These are phyloP conservation scores for Turritis glabra DNA, from an alignment of 345 rosid genomes.

Conservation along the genomic window DNA sequence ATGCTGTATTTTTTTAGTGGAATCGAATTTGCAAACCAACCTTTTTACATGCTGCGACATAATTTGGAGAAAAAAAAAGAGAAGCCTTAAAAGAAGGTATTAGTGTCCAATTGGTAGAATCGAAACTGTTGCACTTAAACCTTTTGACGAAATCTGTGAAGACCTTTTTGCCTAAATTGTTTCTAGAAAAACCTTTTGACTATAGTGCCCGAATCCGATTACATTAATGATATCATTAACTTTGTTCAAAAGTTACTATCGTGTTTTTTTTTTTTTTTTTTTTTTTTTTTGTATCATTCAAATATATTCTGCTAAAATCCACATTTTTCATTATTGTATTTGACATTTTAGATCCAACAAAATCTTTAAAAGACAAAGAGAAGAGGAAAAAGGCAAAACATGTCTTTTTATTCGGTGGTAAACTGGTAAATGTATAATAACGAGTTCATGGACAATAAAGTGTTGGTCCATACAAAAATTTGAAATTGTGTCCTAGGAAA, in stretches of 20 bases:
- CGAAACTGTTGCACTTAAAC: neutral
- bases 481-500: neutral
- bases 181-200: neutral
- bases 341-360: neutral
- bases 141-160: too few species aligned
- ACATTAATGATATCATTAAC: neutral
- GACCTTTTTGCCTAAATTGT: too few species aligned
- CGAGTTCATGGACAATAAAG: neutral
- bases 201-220: neutral
- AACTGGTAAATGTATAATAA: too few species aligned
- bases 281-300: neutral
- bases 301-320: neutral
- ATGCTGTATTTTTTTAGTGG: too few species aligned
- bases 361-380: neutral
- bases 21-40: too few species aligned
- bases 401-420: neutral
- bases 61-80: too few species aligned
- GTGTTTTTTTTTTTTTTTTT: neutral
- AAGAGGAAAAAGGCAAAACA: neutral
- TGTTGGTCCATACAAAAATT: too few species aligned
- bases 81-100: neutral
- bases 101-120: neutral
- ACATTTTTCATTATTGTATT: neutral
- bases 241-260: neutral
- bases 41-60: too few species aligned